Conservation (phyloP, 2,329 filamentous ascomycete genomes). For the Botrytis galanthina region DNA sequence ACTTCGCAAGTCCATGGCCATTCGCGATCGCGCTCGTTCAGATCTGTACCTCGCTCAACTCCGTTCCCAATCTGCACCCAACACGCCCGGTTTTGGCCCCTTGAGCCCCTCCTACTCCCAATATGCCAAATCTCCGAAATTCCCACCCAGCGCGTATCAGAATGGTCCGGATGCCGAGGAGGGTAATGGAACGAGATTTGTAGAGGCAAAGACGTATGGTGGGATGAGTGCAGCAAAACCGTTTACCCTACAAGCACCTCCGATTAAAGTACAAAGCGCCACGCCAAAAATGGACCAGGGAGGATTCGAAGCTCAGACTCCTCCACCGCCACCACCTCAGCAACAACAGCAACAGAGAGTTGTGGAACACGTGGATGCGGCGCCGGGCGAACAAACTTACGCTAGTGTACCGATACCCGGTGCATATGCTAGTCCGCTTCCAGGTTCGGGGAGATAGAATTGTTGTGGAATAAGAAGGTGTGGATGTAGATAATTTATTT, state of each 20-base stretch:
- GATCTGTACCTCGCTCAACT: conserved; percentile 91
- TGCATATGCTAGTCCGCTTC: conserved; percentile 64
- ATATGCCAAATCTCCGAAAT: conserved; percentile 49
- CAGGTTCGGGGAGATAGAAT: conserved; percentile 33
- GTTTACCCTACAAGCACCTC: conserved; percentile 88
- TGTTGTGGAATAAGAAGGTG: neutral
- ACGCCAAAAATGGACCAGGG: conserved; percentile 64
- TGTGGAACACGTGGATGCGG: conserved; percentile 65
- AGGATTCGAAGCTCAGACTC: conserved; percentile 54
- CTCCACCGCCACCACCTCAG: conserved; percentile 3
- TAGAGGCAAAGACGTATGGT: conserved; percentile 51
- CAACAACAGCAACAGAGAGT: conserved; percentile 36
- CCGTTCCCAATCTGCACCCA: conserved; percentile 83
- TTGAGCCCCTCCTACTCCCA: conserved; percentile 56
- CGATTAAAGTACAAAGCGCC: conserved; percentile 71
- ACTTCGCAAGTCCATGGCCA: conserved; percentile 94
- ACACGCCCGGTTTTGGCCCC: conserved; percentile 84
- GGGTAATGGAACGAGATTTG: conserved; percentile 48
- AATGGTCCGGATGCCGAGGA: conserved; percentile 53
- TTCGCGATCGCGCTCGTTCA: conserved; percentile 88
- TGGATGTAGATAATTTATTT: conserved; percentile 7
- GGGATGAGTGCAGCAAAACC: conserved; percentile 54
- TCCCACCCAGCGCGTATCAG: conserved; percentile 57
- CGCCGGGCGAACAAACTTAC: conserved; percentile 80
- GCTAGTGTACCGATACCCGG: conserved; percentile 85